Base-by-base conservation (phyloP, 768 basidiomycete species). In the Mycena maculata region DNA sequence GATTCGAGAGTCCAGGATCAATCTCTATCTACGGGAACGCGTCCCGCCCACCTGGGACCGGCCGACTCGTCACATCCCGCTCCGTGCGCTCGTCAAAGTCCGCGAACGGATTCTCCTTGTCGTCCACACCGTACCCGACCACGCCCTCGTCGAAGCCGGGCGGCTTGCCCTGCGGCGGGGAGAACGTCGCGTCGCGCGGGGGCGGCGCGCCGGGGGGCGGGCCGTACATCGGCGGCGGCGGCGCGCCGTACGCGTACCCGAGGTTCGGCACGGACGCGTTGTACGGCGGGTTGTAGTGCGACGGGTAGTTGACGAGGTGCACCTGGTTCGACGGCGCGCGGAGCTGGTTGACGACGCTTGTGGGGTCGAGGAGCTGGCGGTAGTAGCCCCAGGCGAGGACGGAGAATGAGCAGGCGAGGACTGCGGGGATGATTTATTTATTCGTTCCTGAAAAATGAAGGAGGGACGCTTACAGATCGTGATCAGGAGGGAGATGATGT, bases 311-410 rank as follows among this genome's bases (percentile, higher is more conserved):
- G 48, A 75, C 79, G 49, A 74, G 75, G 33, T 82, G 82, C 38
- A 70, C 69, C 71, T 78, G 82, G 62, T 76, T 76, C 62, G 80
- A 65, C 68, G 88, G 84, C 15, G 82, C 81, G 44, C 88, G 87
- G 15, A 78, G 73, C 44, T 82, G 71, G 74, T 90, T 90, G 57
- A 79, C 84, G 41, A 83, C 76, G 68, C 86, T 87, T 4, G 85
- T 76, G 1, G 94, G 93, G 76, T 94, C 90, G 36, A 89, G 84
- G 2, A 88, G 74, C 78, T 96, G 94, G 25, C 90, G 89, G 74
- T 91, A 89, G 81, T 90, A 96, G 16, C 85, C 82, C 75, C 91
- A 91, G 3, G 89, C 86, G 70, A 92, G 72, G 52, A 84, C 68
- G n/a, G 86, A 84, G 82, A 94, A 93, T 65, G 94, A 75, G 39